A percentile compares a stretch with the other conserved stretches of the same genome.
Conservation (phyloP, 495 filamentous ascomycete species). For the Podospora conica region DNA sequence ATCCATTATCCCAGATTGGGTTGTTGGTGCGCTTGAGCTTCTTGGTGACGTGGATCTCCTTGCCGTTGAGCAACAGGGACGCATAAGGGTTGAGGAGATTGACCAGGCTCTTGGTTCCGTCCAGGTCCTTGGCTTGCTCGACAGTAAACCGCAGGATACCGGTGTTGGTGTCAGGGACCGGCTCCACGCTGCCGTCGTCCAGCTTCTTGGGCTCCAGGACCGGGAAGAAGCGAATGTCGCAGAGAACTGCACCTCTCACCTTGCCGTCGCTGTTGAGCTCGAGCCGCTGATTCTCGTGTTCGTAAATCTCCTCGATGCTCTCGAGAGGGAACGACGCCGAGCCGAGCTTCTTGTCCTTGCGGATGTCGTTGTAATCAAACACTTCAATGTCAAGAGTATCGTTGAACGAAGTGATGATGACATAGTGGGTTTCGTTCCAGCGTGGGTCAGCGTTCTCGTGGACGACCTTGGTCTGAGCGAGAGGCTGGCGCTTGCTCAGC, state of each 20-base stretch:
- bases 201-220: slow-evolving; percentile 67
- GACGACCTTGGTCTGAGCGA: slow-evolving; percentile 84
- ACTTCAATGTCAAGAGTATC: slow-evolving; percentile 77
- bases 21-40: slow-evolving; percentile 95
- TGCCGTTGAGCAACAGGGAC: slow-evolving; percentile 78
- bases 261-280: slow-evolving; percentile 84
- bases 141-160: slow-evolving; percentile 90
- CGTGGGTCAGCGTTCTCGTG: slow-evolving; percentile 78
- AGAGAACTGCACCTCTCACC: slow-evolving; percentile 67
- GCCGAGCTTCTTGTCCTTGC: slow-evolving; percentile 95
- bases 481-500: slow-evolving; percentile 68
- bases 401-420: slow-evolving; percentile 84
- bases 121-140: slow-evolving; percentile 92
- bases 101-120: slow-evolving; percentile 80
- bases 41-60: slow-evolving; percentile 75
- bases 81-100: slow-evolving; percentile 89
- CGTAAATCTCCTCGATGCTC: slow-evolving; percentile 63
- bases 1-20: slow-evolving; percentile 83
- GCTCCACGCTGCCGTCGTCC: slow-evolving; percentile 68
- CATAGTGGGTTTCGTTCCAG: slow-evolving; percentile 95
- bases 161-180: slow-evolving; percentile 80
- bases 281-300: slow-evolving; percentile 76
- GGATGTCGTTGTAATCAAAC: slow-evolving; percentile 90
- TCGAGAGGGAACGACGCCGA: slow-evolving; percentile 78
- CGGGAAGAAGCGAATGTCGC: slow-evolving; percentile 92